Conservation (phyloP, 495 filamentous ascomycete genomes). For the Penicillium pancosmium region DNA sequence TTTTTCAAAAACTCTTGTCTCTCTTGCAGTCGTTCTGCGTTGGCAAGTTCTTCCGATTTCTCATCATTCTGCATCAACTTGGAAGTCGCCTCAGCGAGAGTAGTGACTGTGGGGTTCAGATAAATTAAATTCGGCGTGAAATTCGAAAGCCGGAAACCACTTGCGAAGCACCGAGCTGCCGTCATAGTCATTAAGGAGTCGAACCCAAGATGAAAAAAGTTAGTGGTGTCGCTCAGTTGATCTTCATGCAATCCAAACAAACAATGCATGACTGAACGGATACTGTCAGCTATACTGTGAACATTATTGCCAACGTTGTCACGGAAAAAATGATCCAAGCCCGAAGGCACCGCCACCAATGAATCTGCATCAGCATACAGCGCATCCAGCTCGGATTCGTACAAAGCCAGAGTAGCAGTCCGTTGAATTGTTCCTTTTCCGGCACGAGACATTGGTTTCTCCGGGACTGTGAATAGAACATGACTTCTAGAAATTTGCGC, state of each 20-base stretch:
- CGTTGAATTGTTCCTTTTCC: conserved; percentile 34
- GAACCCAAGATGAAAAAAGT: conserved; percentile 48
- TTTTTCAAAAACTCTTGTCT: background rate
- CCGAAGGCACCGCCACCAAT: conserved; percentile 7
- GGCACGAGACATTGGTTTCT: conserved; percentile 12
- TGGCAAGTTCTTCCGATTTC: background rate
- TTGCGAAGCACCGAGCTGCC: conserved; percentile 9
- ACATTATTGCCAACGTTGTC: no score
- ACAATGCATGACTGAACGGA: background rate
- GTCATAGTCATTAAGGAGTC: conserved; percentile 53
- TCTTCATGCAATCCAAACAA: conserved; percentile 19
- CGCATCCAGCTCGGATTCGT: conserved; percentile 23
- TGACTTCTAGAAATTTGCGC: conserved; percentile 42
- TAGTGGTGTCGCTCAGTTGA: conserved; percentile 15
- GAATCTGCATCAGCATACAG: conserved; percentile 30
- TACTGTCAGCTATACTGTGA: background rate
- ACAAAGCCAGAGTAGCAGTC: conserved; percentile 16
- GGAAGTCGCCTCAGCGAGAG: conserved; percentile 4
- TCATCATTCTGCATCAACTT: conserved; percentile 8
- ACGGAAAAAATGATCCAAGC: no score
- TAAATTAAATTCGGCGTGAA: conserved; percentile 22
- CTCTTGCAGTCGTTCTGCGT: conserved; percentile 1
- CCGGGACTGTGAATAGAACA: conserved; percentile 37
- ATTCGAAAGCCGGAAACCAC: conserved; percentile 11
- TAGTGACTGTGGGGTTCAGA: conserved; percentile 14